phyloP scores from a whole-genome alignment of 257 asterid species.

The Anisodus tanguticus region DNA sequence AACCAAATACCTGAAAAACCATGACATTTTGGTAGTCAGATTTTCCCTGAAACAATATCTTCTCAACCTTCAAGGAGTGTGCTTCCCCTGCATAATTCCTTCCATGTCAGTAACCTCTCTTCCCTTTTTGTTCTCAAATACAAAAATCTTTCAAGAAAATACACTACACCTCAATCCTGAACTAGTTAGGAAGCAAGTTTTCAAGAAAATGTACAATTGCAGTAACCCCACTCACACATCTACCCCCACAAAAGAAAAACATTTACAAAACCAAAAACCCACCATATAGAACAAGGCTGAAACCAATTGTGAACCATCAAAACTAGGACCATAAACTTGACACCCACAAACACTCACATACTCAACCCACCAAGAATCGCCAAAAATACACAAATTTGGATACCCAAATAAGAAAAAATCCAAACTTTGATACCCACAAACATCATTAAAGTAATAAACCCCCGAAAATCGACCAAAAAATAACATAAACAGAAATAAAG shows the following conservation, averaged over 20 bases:
- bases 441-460: conserved; percentile 8
- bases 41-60: conserved; percentile 78
- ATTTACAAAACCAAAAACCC: background rate
- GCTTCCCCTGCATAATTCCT: conserved; percentile 85
- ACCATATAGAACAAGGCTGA: background rate
- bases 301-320: background rate
- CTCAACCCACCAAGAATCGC: conserved; percentile 7
- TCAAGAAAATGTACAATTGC: background rate
- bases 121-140: background rate
- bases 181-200: background rate
- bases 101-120: background rate
- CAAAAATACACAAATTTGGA: background rate
- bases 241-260: background rate
- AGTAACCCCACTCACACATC: background rate
- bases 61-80: conserved; percentile 92
- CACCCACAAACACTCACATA: background rate
- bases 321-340: background rate
- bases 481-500: no score
- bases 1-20: conserved; percentile 77
- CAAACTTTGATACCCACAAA: background rate
- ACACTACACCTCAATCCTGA: background rate
- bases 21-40: conserved; percentile 93
- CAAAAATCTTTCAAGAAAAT: conserved; percentile 11
- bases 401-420: background rate
- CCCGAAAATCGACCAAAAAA: background rate